Evolutionary conservation across 1,284 basidiomycete genomes (phyloP).

Genomic region (Cutaneotrichosporon sp.): DNA sequence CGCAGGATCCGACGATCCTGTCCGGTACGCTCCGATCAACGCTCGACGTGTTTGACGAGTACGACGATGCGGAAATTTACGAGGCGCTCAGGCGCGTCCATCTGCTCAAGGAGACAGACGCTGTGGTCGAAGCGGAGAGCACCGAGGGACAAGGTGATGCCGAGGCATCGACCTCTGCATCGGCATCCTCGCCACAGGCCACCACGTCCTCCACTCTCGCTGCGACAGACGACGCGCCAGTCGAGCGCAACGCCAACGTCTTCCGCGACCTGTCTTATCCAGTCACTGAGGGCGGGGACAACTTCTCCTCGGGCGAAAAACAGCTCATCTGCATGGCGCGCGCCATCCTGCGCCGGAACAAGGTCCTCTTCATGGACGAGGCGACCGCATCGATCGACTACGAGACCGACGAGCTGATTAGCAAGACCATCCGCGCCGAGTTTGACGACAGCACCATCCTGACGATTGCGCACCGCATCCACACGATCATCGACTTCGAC

Average conservation of each 20-base stretch:
- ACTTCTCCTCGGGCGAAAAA: constrained; percentile 85
- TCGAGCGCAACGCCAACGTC: constrained; percentile 68
- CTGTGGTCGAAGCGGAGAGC: too few relatives aligned
- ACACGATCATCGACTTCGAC: constrained; percentile 77
- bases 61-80: constrained; percentile 77
- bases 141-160: too few relatives aligned
- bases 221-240: constrained; percentile 31
- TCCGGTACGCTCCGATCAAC: constrained; percentile 81
- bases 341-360: constrained; percentile 69
- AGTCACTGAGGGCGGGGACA: constrained; percentile 69
- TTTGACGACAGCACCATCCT: constrained; percentile 57
- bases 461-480: constrained; percentile 61
- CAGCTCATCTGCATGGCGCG: constrained; percentile 79
- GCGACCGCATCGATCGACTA: constrained; percentile 60
- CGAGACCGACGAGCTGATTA: constrained; percentile 55
- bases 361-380: constrained; percentile 75
- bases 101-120: constrained; percentile 59
- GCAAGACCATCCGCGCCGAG: constrained; percentile 50
- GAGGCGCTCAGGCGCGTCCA: constrained; percentile 84
- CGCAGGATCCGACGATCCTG: constrained; percentile 87
- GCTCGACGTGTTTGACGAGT: constrained; percentile 86
- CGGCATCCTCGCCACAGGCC: constrained; percentile 1
- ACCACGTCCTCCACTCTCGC: constrained; percentile 16
- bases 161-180: constrained; percentile 46
- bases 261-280: constrained; percentile 79